Conservation (phyloP, 257 asterid species). For the Apocynum venetum region DNA sequence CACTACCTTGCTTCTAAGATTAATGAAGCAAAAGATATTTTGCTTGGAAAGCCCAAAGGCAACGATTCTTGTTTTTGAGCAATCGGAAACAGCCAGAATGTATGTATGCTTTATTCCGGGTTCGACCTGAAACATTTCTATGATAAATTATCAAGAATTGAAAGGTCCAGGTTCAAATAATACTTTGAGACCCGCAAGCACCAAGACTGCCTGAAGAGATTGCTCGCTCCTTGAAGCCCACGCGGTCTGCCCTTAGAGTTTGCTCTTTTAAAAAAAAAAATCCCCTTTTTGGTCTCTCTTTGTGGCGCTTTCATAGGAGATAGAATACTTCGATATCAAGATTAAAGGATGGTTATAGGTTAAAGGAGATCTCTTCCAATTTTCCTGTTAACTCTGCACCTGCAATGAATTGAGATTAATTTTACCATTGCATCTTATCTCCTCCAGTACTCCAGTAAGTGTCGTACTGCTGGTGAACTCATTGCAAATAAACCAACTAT, state of each 20-base stretch:
- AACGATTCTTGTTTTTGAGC: constrained; percentile 63
- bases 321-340: too few species aligned
- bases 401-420: too few species aligned
- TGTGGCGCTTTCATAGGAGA: too few species aligned
- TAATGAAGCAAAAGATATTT: constrained; percentile 71
- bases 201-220: background rate
- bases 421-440: too few species aligned
- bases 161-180: background rate
- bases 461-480: too few species aligned
- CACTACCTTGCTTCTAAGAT: constrained; percentile 89
- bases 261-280: too few species aligned
- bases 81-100: background rate
- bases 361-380: too few species aligned
- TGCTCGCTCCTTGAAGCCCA: background rate
- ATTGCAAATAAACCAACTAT: too few species aligned
- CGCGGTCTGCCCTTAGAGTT: background rate
- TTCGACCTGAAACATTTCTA: background rate
- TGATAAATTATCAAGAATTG: background rate
- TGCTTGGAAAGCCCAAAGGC: constrained; percentile 67
- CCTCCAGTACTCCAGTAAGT: too few species aligned
- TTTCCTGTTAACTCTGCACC: too few species aligned
- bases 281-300: background rate
- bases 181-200: background rate
- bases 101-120: background rate
- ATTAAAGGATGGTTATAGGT: too few species aligned